phyloP scores from a whole-genome alignment of 129 eudicot genomes.

The Chrysanthemum makinoi region DNA sequence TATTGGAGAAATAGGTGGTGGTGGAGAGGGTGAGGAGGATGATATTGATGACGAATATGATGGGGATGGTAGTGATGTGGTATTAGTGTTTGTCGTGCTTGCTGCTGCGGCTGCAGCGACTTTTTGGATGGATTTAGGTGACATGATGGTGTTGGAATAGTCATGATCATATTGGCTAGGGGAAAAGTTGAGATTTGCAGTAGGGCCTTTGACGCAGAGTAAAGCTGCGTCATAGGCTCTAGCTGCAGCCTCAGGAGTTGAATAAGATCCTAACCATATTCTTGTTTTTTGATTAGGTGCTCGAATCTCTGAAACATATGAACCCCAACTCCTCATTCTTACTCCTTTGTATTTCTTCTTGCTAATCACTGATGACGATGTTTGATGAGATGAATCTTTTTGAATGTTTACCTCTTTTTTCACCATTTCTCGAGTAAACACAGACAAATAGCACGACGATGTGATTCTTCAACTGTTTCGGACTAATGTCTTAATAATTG shows the following conservation, averaged over 20 bases:
- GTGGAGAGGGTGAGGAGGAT: constrained; percentile 24
- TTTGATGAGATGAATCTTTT: constrained; percentile 9
- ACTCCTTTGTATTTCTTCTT: constrained; percentile 90
- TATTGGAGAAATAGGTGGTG: background rate
- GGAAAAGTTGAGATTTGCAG: constrained; percentile 83
- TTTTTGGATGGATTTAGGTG: constrained; percentile 82
- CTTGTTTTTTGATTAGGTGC: constrained; percentile 96
- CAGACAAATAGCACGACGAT: background rate
- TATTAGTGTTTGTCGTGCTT: constrained; percentile 33
- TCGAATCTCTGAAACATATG: constrained; percentile 85
- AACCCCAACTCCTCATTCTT: constrained; percentile 98
- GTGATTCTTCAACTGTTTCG: background rate
- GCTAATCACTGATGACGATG: constrained; percentile 25
- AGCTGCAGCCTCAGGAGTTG: constrained; percentile 93
- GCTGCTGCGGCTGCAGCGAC: constrained; percentile 68
- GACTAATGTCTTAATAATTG: background rate
- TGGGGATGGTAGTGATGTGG: constrained; percentile 26
- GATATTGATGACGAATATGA: constrained; percentile 25
- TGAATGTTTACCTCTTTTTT: constrained; percentile 25
- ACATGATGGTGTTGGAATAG: constrained; percentile 33
- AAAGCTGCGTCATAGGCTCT: constrained; percentile 96
- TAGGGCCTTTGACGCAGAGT: constrained; percentile 74
- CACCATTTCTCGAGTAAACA: constrained; percentile 18
- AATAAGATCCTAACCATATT: constrained; percentile 92
- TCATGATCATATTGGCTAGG: constrained; percentile 20